Conservation (phyloP, 495 filamentous ascomycete genomes). For the Patellaria atrata region DNA sequence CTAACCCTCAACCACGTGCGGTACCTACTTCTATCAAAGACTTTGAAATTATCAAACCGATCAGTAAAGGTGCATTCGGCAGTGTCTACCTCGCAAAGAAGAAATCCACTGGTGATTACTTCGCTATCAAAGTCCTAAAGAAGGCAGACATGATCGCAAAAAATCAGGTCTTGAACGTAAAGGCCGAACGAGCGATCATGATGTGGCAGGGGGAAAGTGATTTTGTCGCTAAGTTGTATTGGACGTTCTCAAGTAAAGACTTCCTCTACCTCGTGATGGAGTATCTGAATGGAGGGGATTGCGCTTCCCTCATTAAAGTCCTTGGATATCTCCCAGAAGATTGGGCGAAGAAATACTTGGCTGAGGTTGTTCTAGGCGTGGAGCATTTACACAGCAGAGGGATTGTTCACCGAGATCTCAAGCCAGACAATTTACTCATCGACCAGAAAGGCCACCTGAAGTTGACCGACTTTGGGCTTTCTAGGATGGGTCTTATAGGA, state of each 20-base stretch:
- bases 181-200: constrained; percentile 98
- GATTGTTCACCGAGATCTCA: constrained; percentile 92
- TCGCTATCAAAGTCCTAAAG: constrained; percentile 94
- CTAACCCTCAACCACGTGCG: constrained; percentile 63
- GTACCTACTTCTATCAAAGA: constrained; percentile 93
- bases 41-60: constrained; percentile 98
- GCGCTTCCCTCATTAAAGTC: constrained; percentile 88
- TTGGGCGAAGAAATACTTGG: constrained; percentile 94
- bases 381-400: constrained; percentile 88
- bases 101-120: constrained; percentile 95
- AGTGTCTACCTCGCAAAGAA: constrained; percentile 97
- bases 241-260: constrained; percentile 99
- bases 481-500: constrained; percentile 91
- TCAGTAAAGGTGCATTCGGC: constrained; percentile 96
- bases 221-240: constrained; percentile 96
- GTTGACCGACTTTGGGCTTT: constrained; percentile 92
- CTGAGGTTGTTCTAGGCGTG: constrained; percentile 86
- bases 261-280: constrained; percentile 99
- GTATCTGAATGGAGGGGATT: constrained; percentile 94
- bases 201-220: constrained; percentile 99
- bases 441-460: constrained; percentile 95
- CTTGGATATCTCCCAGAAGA: constrained; percentile 85
- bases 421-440: constrained; percentile 94
- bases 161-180: constrained; percentile 97
- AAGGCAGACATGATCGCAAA: constrained; percentile 99